Evolutionary conservation across 176 grass and related monocot species (phyloP), one percentile per base, ranked within the genome.

Genomic region (Puya raimondii): DNA sequence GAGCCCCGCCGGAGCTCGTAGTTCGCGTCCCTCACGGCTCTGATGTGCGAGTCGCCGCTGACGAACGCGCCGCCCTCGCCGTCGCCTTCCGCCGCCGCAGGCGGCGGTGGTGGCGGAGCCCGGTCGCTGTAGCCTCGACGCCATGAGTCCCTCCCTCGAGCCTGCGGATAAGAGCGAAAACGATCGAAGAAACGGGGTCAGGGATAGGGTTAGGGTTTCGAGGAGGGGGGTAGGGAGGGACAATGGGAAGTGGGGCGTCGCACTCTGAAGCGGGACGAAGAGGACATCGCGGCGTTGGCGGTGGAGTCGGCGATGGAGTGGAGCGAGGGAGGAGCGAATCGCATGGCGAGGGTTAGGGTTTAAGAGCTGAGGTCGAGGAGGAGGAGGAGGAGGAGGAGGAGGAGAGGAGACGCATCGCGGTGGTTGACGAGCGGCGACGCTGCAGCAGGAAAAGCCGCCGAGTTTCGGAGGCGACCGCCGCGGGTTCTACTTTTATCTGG

Each of bases 31-130:
- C 63, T 78, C 47, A 83, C 80, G n/a, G 65, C 57, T 22, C 66
- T 64, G 12, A 65, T 12, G 49, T 83, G 83, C 53, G 70, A 83
- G 42, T 86, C 83, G 17, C 80, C 80, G 53, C 67, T 86, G 21
- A 75, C 80, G 66, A 72, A 26, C 61, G 58, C 74, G 49, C 47
- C 22, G 23, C 16, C 42, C 3, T 14, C 78, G 12, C 52, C 49
- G 1, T 63, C 77, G 68, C 58, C 71, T 11, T 53, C 53, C 76
- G 1, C 61, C 72, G 47, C 80, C 69, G 50, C 70, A 63, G 56
- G 33, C 49, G 70, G 63, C 74, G 63, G 27, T 47, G 71, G 7
- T 13, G 63, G 73, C 16, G 29, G 42, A 12, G 52, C 27, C 9
- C 51, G 33, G 15, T 77, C 53, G 52, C 66, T 23, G 66, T 26